Conservation (phyloP, 176 grass and related monocot species). For the Triticum monococcum region DNA sequence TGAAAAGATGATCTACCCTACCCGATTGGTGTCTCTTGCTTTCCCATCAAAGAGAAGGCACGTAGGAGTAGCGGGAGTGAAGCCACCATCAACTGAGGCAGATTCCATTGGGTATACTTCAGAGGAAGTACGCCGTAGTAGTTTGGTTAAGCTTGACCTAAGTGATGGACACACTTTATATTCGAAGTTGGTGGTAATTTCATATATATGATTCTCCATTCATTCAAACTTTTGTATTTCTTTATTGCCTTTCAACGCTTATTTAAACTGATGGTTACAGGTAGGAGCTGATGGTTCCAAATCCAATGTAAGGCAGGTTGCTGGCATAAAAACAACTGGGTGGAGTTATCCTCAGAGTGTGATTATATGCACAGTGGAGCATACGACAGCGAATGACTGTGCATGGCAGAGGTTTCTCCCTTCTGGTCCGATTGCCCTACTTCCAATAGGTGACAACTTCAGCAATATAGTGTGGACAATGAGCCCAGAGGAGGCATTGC, state of each 20-base stretch:
- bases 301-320: conserved; percentile 77
- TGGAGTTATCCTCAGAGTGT: conserved; percentile 85
- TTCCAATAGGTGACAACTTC: conserved; percentile 74
- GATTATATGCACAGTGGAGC: conserved; percentile 91
- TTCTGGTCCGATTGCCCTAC: conserved; percentile 80
- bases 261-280: conserved; percentile 39
- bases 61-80: conserved; percentile 5
- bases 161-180: conserved; percentile 70
- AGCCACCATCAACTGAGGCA: conserved; percentile 27
- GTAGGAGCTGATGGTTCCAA: conserved; percentile 92
- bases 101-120: neutral
- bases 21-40: conserved; percentile 67
- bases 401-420: conserved; percentile 99
- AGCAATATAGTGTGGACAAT: conserved; percentile 99
- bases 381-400: conserved; percentile 54
- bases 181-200: conserved; percentile 91
- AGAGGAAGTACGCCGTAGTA: conserved; percentile 42
- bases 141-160: conserved; percentile 74
- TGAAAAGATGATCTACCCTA: conserved; percentile 60
- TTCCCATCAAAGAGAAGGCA: conserved; percentile 42
- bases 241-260: conserved; percentile 11
- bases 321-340: conserved; percentile 75
- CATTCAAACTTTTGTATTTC: neutral
- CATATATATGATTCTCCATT: conserved; percentile 15
- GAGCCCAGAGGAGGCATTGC: conserved; percentile 59